Percentiles rank a stretch among this genome's conserved stretches.
Evolutionary conservation across 352 stramenopile species (phyloP).

Genomic region (Aphanomyces euteiches): DNA sequence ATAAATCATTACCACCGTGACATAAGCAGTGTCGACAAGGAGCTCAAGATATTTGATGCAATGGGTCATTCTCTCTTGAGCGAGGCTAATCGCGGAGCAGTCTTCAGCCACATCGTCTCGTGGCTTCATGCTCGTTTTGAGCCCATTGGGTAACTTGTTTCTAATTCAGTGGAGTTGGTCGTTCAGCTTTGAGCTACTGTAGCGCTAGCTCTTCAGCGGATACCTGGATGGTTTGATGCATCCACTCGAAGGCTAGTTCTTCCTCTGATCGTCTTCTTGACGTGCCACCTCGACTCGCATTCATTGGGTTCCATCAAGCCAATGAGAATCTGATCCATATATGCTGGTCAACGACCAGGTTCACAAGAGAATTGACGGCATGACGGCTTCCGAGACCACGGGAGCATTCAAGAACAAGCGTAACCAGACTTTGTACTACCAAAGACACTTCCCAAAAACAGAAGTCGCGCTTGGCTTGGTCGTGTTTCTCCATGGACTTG

Average conservation of each 20-base stretch:
- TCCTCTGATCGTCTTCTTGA: too few relatives aligned
- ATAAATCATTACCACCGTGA: not conserved
- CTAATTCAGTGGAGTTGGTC: too few relatives aligned
- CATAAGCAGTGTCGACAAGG: slow-evolving; percentile 10
- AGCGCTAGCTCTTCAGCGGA: too few relatives aligned
- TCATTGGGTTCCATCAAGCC: too few relatives aligned
- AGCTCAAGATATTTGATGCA: slow-evolving; percentile 13
- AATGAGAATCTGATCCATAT: too few relatives aligned
- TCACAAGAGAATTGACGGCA: too few relatives aligned
- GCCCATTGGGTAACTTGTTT: not conserved
- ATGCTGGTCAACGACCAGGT: too few relatives aligned
- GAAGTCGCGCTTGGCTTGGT: not conserved
- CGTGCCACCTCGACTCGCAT: too few relatives aligned
- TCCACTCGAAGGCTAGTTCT: too few relatives aligned
- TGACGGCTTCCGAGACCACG: not conserved
- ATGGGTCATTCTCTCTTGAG: slow-evolving; percentile 11
- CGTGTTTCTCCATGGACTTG: slow-evolving; percentile 16
- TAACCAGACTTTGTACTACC: not conserved
- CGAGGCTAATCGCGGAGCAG: slow-evolving; percentile 10
- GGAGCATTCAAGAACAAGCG: not conserved
- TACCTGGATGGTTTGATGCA: too few relatives aligned
- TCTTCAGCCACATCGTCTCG: not conserved
- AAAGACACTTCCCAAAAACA: not conserved
- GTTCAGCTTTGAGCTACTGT: too few relatives aligned
- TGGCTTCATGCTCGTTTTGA: slow-evolving; percentile 14